Conservation (phyloP, 1,284 basidiomycete genomes). For the Gomphus bonarii region DNA sequence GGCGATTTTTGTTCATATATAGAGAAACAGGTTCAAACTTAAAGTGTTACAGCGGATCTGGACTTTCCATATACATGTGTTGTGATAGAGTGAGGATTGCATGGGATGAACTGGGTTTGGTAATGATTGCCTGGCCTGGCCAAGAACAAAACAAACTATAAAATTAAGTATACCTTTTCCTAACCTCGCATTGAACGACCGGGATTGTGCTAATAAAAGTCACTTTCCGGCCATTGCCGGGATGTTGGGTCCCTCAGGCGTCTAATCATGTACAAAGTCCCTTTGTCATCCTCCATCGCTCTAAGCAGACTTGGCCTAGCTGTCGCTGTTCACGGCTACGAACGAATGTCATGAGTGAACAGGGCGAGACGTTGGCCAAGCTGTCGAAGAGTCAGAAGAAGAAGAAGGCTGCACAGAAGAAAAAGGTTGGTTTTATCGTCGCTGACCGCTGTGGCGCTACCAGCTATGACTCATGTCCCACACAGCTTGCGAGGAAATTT, state of each 20-base stretch:
- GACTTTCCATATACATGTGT: too few relatives aligned
- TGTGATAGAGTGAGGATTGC: too few relatives aligned
- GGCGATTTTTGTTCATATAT: too few relatives aligned
- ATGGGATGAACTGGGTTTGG: too few relatives aligned
- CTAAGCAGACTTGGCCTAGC: background rate
- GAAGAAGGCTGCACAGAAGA: conserved; percentile 10
- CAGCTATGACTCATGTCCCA: background rate
- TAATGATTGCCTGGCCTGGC: too few relatives aligned
- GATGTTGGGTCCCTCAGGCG: background rate
- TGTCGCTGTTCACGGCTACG: background rate
- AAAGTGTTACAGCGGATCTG: too few relatives aligned
- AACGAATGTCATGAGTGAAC: conserved; percentile 7
- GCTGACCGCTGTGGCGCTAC: background rate
- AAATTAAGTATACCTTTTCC: too few relatives aligned
- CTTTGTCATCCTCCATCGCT: background rate
- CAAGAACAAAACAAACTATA: too few relatives aligned
- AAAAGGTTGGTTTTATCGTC: conserved; percentile 2
- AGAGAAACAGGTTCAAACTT: too few relatives aligned
- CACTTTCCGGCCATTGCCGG: background rate
- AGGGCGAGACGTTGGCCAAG: conserved; percentile 1
- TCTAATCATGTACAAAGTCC: background rate
- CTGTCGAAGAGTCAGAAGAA: conserved; percentile 10
- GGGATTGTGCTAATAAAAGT: too few relatives aligned
- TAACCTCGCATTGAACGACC: too few relatives aligned
- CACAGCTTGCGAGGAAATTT: conserved; percentile 7